A percentile compares a stretch with the other conserved stretches of the same genome.
These are phyloP conservation scores for Pochonia chlamydosporia DNA, from an alignment of 2,329 filamentous ascomycete genomes.

Conservation along the genomic window DNA sequence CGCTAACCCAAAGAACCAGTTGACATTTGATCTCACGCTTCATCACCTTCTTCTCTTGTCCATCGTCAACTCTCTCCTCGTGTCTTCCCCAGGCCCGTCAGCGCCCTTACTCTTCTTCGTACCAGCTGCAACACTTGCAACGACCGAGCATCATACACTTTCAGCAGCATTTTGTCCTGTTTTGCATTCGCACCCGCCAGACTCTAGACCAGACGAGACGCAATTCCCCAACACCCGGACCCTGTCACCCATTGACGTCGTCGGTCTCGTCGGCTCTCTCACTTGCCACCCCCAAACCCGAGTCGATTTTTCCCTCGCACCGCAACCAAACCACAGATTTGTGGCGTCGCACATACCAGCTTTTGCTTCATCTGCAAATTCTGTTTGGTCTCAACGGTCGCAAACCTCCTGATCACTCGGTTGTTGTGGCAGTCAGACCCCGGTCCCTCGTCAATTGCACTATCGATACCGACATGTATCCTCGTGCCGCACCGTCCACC, in stretches of 20 bases:
- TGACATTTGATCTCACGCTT: neutral
- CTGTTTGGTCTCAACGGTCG: neutral
- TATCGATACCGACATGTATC: slow-evolving; percentile 7
- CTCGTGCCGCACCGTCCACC: slow-evolving; percentile 2
- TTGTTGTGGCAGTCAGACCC: neutral
- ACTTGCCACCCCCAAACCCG: neutral
- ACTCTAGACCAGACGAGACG: too few relatives aligned
- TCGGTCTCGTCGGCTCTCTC: neutral
- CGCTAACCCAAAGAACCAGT: too few relatives aligned
- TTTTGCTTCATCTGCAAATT: neutral
- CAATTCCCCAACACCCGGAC: neutral
- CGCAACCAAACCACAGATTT: neutral
- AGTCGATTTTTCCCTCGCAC: neutral
- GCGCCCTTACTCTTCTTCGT: too few relatives aligned
- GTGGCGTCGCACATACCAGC: neutral
- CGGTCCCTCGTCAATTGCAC: neutral
- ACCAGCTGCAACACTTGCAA: too few relatives aligned
- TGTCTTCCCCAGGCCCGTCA: too few relatives aligned
- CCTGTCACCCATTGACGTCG: neutral
- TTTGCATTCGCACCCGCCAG: too few relatives aligned
- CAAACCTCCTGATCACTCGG: neutral
- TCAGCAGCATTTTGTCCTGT: neutral
- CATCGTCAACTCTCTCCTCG: too few relatives aligned
- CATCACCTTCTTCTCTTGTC: neutral
- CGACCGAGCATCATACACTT: neutral